Percentiles rank a stretch among this genome's conserved stretches.
Evolutionary conservation across 805 yeast genomes (phyloP).

Genomic region (Wickerhamomyces pijperi): DNA sequence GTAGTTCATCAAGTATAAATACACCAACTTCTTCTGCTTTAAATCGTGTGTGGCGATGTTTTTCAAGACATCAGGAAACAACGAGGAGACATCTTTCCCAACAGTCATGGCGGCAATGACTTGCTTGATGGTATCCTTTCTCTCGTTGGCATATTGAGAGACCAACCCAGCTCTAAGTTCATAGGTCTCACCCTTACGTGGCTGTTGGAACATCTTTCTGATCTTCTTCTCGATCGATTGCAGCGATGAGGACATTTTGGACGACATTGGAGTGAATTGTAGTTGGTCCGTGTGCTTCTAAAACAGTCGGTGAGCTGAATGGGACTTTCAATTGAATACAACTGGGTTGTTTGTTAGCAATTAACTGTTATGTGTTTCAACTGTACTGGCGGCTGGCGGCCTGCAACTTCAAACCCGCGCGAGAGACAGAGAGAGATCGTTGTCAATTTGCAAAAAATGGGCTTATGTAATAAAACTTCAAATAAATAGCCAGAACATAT

Average conservation of each 20-base stretch:
- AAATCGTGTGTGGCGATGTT: constrained; percentile 94
- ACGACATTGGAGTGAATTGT: not conserved
- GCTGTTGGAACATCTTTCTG: constrained; percentile 45
- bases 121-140: constrained; percentile 93
- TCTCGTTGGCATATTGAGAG: constrained; percentile 87
- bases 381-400: too few relatives aligned
- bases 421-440: too few relatives aligned
- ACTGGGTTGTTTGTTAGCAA: too few relatives aligned
- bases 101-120: constrained; percentile 97
- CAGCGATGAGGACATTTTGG: constrained; percentile 8
- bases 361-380: too few relatives aligned
- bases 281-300: too few relatives aligned
- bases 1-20: constrained; percentile 90
- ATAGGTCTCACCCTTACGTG: constrained; percentile 69
- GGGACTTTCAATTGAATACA: too few relatives aligned
- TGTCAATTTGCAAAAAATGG: too few relatives aligned
- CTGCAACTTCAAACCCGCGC: too few relatives aligned
- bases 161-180: constrained; percentile 86
- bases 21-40: constrained; percentile 93
- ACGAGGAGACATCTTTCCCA: constrained; percentile 89
- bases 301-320: too few relatives aligned
- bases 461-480: too few relatives aligned
- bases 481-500: too few relatives aligned
- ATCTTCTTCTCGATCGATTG: constrained; percentile 36
- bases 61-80: constrained; percentile 92